Evolutionary conservation across 345 rosid genomes (phyloP).

Genomic region (Pugionium dolabratum): DNA sequence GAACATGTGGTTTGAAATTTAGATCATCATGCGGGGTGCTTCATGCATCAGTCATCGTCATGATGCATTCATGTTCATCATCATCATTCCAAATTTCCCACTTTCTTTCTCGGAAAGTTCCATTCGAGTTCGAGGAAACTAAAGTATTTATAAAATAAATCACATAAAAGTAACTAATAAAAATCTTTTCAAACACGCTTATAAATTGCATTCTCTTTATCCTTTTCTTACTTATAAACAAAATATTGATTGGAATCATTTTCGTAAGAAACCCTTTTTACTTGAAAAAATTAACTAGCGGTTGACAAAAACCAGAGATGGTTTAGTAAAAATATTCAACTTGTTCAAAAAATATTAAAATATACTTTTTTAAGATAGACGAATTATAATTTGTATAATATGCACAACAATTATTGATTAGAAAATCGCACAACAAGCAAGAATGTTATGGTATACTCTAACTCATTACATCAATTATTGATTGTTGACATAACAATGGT

Average conservation of each 20-base stretch:
- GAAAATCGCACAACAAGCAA: too few relatives aligned
- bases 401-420: too few relatives aligned
- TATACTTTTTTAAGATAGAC: too few relatives aligned
- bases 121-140: slow-evolving; percentile 32
- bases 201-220: slow-evolving; percentile 19
- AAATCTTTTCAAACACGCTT: slow-evolving; percentile 30
- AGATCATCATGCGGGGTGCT: background rate
- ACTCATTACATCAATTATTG: too few relatives aligned
- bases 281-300: background rate
- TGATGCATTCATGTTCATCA: slow-evolving; percentile 10
- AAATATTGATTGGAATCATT: background rate
- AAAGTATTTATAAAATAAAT: slow-evolving; percentile 19
- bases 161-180: slow-evolving; percentile 13
- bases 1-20: slow-evolving; percentile 20
- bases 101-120: slow-evolving; percentile 20
- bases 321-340: too few relatives aligned
- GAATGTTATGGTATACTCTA: too few relatives aligned
- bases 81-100: slow-evolving; percentile 5
- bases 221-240: slow-evolving; percentile 2
- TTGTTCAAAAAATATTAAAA: too few relatives aligned
- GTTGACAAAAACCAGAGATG: slow-evolving; percentile 8
- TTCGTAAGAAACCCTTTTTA: slow-evolving; percentile 10
- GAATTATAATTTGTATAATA: too few relatives aligned
- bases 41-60: slow-evolving; percentile 8
- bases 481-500: too few relatives aligned